These are phyloP conservation scores for Tolypocladium ophioglossoides DNA, from an alignment of 2,329 filamentous ascomycete genomes.

Conservation along the genomic window DNA sequence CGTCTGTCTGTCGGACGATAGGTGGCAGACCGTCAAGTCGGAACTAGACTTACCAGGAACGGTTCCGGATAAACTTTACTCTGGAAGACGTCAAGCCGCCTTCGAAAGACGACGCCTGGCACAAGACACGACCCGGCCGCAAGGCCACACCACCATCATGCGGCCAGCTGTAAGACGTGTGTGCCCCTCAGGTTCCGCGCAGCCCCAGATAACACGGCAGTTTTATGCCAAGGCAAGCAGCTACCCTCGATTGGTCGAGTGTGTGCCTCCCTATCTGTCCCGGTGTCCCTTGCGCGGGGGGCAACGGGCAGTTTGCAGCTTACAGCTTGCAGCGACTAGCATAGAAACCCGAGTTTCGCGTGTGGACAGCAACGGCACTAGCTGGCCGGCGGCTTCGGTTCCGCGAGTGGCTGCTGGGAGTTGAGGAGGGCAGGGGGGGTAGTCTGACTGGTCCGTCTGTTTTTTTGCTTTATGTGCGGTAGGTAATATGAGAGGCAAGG, in stretches of 20 bases:
- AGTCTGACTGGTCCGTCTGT: too few relatives aligned
- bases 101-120: neutral
- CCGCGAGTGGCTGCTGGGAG: slow-evolving; percentile 1
- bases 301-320: neutral
- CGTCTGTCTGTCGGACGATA: neutral
- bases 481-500: neutral
- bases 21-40: neutral
- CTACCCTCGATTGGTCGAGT: slow-evolving; percentile 1
- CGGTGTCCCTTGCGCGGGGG: slow-evolving; percentile 3
- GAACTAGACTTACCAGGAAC: neutral
- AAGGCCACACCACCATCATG: slow-evolving; percentile 5
- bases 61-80: slow-evolving; percentile 1
- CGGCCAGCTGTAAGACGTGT: slow-evolving; percentile 2
- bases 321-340: neutral
- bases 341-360: neutral
- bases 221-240: slow-evolving; percentile 1
- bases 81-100: slow-evolving; percentile 2
- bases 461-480: too few relatives aligned
- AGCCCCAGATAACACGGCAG: slow-evolving; percentile 1
- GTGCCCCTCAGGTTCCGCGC: slow-evolving; percentile 1
- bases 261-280: neutral
- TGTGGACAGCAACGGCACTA: slow-evolving; percentile 2
- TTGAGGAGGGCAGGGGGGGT: neutral
- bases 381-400: slow-evolving; percentile 1
- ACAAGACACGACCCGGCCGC: neutral